Evolutionary conservation across 495 filamentous ascomycete genomes (phyloP).

Genomic region (Aspergillus indologenus): DNA sequence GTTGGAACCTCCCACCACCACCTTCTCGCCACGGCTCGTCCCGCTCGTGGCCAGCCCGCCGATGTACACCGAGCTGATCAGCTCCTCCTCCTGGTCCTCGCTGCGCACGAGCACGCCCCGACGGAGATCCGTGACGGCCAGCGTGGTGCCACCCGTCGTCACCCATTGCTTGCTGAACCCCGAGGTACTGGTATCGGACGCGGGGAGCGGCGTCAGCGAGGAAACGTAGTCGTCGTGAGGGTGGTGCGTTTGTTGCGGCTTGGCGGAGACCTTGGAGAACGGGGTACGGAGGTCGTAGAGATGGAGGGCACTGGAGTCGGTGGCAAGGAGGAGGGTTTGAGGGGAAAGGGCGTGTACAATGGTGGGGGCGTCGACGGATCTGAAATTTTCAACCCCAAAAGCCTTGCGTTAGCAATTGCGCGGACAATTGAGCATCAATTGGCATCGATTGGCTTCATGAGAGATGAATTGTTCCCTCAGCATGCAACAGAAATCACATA

Average conservation of each 20-base stretch:
- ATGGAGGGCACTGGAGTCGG: constrained; percentile 84
- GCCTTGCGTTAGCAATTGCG: constrained; percentile 8
- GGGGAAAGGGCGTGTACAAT: constrained; percentile 77
- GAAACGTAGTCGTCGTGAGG: constrained; percentile 93
- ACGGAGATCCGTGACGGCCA: constrained; percentile 84
- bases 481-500: constrained; percentile 22
- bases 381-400: no score
- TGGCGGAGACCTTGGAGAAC: constrained; percentile 50
- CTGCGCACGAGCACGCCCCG: constrained; percentile 77
- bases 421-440: constrained; percentile 10
- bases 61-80: constrained; percentile 75
- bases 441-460: neutral
- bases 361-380: constrained; percentile 63
- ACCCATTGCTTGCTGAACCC: constrained; percentile 91
- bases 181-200: constrained; percentile 71
- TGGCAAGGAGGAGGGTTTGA: constrained; percentile 84
- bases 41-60: constrained; percentile 61
- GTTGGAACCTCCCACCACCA: constrained; percentile 72
- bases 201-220: constrained; percentile 78
- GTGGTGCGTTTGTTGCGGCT: constrained; percentile 71
- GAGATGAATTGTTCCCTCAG: neutral
- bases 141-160: constrained; percentile 82
- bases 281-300: constrained; percentile 83
- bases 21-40: constrained; percentile 64
- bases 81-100: constrained; percentile 91